Evolutionary conservation across 768 basidiomycete species (phyloP).

Genomic region (Zangia roseola): DNA sequence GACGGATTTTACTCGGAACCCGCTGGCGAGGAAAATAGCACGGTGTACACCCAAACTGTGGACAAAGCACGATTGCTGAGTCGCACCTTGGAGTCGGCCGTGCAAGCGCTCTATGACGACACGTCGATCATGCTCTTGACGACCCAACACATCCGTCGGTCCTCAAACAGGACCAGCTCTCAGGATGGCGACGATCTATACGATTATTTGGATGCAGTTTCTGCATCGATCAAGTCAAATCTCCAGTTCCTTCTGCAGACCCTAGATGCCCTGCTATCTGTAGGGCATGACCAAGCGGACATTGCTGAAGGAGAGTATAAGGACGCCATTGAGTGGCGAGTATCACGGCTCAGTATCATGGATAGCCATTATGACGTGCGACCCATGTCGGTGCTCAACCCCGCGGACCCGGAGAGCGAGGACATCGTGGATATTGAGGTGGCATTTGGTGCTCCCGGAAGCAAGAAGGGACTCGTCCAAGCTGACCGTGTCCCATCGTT

Average conservation of each 20-base stretch:
- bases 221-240: slow-evolving; percentile 55
- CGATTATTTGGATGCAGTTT: slow-evolving; percentile 50
- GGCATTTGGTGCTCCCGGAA: slow-evolving; percentile 44
- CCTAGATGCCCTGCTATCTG: slow-evolving; percentile 56
- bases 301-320: slow-evolving; percentile 69
- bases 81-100: slow-evolving; percentile 63
- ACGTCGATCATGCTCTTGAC: slow-evolving; percentile 57
- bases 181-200: slow-evolving; percentile 22
- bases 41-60: slow-evolving; percentile 61
- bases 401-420: slow-evolving; percentile 41
- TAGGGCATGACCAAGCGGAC: slow-evolving; percentile 72
- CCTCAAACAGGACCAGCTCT: slow-evolving; percentile 1
- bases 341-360: slow-evolving; percentile 66
- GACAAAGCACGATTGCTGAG: slow-evolving; percentile 66
- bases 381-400: slow-evolving; percentile 37
- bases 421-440: slow-evolving; percentile 60
- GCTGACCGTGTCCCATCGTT: slow-evolving; percentile 27
- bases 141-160: slow-evolving; percentile 42
- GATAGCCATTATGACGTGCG: slow-evolving; percentile 49
- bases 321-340: slow-evolving; percentile 75
- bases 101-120: slow-evolving; percentile 78
- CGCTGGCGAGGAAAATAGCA: slow-evolving; percentile 40
- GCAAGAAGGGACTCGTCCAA: slow-evolving; percentile 26
- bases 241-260: slow-evolving; percentile 54
- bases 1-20: slow-evolving; percentile 63